Evolutionary conservation across 1,284 basidiomycete genomes (phyloP), one percentile per base, ranked within the genome.

Genomic region (Leccinum subrobustum): DNA sequence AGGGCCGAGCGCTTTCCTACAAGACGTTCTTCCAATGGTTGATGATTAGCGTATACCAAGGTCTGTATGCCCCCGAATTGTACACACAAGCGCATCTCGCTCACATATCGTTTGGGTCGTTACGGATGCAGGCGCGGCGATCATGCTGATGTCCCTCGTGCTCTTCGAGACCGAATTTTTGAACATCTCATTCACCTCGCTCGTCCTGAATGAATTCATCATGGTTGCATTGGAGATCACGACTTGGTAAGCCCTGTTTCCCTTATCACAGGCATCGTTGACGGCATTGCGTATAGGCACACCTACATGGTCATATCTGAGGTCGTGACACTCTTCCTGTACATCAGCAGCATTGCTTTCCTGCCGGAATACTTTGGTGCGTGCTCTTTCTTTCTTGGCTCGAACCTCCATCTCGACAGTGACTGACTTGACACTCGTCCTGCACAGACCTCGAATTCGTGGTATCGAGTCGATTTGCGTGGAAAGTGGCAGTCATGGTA

Each of bases 171-270:
- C 88, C 65, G 96, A 99, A 71, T 98, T 99, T 76, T 76, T 99
- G 65, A 97, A 99, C 18, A 99, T 99, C 67, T 98, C 96, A 0
- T 99, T 98, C 76, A 98, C 96, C 0, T 94, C 97, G 0, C 81
- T 99, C 54, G 88, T 99, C 61, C 78, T 99, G 42, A 99, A 99
- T 75, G 97, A 99, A 73, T 84, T 99, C 55, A 95, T 99, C 77
- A 99, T 99, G 97, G 97, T 99, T 47, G 95, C 95, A 0, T 75
- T 98, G 64, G 95, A 98, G 76, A 96, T 98, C 64, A 98, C 96
- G 1, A 98, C 93, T 63, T 99, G 96, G 96, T 92, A 68, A 63
- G 83, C 73, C 7, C 11, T 3, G 5, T 44, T 16, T 18, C n/a
- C 11, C 27, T 39, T 52, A 27, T 20, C n/a, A 12, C 31, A 35